These are phyloP conservation scores for Cystobasidium sp. DNA, from an alignment of 1,284 basidiomycete species.

Conservation along the genomic window DNA sequence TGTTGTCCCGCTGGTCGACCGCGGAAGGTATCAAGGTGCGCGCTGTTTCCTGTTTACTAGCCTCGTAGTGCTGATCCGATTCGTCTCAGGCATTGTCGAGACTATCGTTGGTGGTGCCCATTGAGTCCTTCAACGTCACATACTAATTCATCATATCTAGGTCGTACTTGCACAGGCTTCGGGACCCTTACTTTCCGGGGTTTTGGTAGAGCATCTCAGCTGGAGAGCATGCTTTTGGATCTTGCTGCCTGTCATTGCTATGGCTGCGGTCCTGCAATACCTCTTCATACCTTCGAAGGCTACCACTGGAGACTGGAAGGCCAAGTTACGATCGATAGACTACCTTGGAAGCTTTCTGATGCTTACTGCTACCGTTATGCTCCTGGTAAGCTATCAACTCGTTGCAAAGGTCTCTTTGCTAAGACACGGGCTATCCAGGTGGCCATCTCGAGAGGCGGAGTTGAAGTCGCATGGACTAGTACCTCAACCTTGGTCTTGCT, in stretches of 20 bases:
- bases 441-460: slow-evolving; percentile 27
- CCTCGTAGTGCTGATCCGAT: not conserved
- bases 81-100: slow-evolving; percentile 24
- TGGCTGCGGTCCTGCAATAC: slow-evolving; percentile 20
- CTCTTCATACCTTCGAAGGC: slow-evolving; percentile 12
- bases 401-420: not conserved
- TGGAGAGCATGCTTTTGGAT: slow-evolving; percentile 37
- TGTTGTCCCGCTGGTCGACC: slow-evolving; percentile 25
- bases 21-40: slow-evolving; percentile 32
- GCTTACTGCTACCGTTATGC: slow-evolving; percentile 4
- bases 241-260: slow-evolving; percentile 15
- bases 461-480: slow-evolving; percentile 28
- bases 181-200: slow-evolving; percentile 27
- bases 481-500: slow-evolving; percentile 3
- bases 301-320: slow-evolving; percentile 23
- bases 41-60: not conserved
- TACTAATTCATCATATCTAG: not conserved
- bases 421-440: not conserved
- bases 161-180: slow-evolving; percentile 8
- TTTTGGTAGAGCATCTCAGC: slow-evolving; percentile 14
- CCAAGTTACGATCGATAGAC: slow-evolving; percentile 17
- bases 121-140: not conserved
- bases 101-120: not conserved
- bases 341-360: slow-evolving; percentile 23
- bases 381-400: not conserved